Evolutionary conservation across 345 rosid genomes (phyloP).

Genomic region (Murraya koenigii): DNA sequence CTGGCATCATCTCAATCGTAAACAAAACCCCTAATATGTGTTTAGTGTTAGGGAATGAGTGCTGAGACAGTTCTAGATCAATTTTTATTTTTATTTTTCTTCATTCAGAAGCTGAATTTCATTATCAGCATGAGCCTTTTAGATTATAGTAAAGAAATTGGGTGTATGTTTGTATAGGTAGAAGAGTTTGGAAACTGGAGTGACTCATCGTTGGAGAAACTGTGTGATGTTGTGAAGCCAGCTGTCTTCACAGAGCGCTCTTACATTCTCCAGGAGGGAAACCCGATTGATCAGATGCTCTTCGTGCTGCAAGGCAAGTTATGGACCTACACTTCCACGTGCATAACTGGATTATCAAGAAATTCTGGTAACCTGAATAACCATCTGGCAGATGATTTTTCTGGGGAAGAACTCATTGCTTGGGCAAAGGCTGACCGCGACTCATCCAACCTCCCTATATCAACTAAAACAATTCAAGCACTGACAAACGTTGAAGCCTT

Average conservation of each 20-base stretch:
- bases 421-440: constrained; percentile 79
- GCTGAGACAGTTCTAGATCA: too few relatives aligned
- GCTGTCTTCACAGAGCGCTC: background rate
- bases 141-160: too few relatives aligned
- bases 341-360: background rate
- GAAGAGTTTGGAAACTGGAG: background rate
- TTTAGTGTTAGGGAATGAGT: too few relatives aligned
- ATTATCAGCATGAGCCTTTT: too few relatives aligned
- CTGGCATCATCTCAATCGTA: too few relatives aligned
- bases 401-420: constrained; percentile 77
- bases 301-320: background rate
- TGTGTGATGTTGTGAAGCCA: background rate
- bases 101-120: too few relatives aligned
- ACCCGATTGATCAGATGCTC: background rate
- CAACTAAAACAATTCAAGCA: constrained; percentile 71
- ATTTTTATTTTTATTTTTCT: too few relatives aligned
- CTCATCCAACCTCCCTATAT: constrained; percentile 66
- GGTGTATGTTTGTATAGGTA: background rate
- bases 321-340: background rate
- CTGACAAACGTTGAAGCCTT: constrained; percentile 74
- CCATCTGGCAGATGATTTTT: constrained; percentile 64
- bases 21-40: too few relatives aligned
- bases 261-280: background rate
- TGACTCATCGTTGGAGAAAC: background rate
- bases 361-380: too few relatives aligned